A percentile compares a stretch with the other conserved stretches of the same genome.
Conservation (phyloP, 176 grass and related monocot genomes). For the Paspalum vaginatum region DNA sequence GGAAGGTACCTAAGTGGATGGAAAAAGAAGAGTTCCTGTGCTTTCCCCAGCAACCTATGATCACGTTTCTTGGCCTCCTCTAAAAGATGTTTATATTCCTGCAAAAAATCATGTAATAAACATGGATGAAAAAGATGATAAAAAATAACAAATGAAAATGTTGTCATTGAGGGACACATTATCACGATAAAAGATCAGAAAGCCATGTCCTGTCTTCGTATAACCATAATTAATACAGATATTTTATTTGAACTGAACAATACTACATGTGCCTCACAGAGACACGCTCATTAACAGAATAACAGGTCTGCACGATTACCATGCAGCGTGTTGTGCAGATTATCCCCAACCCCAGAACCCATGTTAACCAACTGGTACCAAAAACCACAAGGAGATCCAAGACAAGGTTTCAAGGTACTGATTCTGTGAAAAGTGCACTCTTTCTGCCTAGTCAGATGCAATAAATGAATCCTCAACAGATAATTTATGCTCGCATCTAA, state of each 20-base stretch:
- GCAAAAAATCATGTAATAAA: slow-evolving; percentile 33
- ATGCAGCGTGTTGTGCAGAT: slow-evolving; percentile 17
- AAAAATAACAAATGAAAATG: slow-evolving; percentile 9
- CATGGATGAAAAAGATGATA: not conserved
- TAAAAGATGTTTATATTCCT: slow-evolving; percentile 87
- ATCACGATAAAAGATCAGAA: not conserved
- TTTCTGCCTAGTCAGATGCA: not conserved
- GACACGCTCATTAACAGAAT: not conserved
- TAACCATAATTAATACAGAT: not conserved
- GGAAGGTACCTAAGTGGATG: slow-evolving; percentile 81
- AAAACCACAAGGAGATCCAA: not conserved
- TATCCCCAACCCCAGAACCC: not conserved
- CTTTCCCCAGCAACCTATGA: slow-evolving; percentile 82
- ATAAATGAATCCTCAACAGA: not conserved
- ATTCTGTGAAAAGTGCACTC: slow-evolving; percentile 2
- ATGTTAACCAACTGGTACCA: not conserved
- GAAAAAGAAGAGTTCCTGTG: slow-evolving; percentile 99
- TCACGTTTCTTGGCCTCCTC: slow-evolving; percentile 99
- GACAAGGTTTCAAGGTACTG: not conserved
- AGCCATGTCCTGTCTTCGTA: not conserved
- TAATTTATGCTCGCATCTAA: slow-evolving; percentile 7
- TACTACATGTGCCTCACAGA: slow-evolving; percentile 13
- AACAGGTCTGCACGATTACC: slow-evolving; percentile 12
- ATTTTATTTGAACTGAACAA: slow-evolving; percentile 14
- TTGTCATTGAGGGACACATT: not conserved